Base-by-base conservation (phyloP, 1,139 yeast species). In the Zygoascus meyerae region DNA sequence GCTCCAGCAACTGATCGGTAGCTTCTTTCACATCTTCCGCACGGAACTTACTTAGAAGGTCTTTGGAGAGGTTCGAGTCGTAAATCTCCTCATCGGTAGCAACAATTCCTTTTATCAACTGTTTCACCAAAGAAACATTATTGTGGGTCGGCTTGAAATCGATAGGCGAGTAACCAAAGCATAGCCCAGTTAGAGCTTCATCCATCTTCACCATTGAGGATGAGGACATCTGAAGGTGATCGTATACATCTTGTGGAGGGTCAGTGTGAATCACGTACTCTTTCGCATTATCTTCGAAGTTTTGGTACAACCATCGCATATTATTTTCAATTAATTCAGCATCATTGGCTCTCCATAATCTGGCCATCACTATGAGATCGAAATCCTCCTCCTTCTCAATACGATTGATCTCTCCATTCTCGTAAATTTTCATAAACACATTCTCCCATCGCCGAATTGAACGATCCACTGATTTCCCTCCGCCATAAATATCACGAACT, bases 391-490 rank as follows among this genome's bases (percentile, higher is more conserved):
- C 63, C 52, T 78, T 78, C 7, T 50, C 42, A 1, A 69, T 61
- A 2, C 68, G 58, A 0, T 71, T 65, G 2, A 83, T 68, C 8
- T 62, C 58, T 0, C 77, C 82, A 18, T 71, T 74, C 34, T 72
- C 74, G 32, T 83, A 75, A 0, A 78, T 78, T 46, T 66, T 66
- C 49, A 76, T 52, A 9, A 85, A 74, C 14, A 81, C 68, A 16
- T 67, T 65, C 55, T 82, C 86, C 75, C 86, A 84, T 2, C 75
- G 72, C 42, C 73, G 73, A 38, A 74, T 71, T 0, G 84, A 82
- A 49, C 72, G 71, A 26, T 66, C 65, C 1, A 82, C 70, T 0
- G 78, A 79, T 16, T 72, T 65, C 1, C 76, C 45, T 1, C 70
- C 78, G 1, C 90, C 92, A 57, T 76, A 68, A 56, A 66, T 69